Evolutionary conservation across 805 yeast species (phyloP), one percentile per base, ranked within the genome.

Genomic region (Suhomyces xylopsoci): DNA sequence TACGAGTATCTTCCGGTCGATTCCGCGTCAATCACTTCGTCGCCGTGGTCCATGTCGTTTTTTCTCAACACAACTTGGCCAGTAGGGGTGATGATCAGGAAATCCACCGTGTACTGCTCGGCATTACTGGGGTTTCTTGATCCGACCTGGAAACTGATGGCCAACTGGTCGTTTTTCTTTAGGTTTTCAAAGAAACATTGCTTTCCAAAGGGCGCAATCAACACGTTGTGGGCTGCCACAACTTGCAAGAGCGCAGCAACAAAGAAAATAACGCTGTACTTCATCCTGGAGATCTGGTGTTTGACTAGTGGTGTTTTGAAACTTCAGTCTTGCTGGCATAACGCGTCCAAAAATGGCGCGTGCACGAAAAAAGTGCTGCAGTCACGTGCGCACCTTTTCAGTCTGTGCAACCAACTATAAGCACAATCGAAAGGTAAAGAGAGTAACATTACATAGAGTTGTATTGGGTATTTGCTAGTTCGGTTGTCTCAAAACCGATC

Each of bases 141-240:
- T 58, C 97, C 97, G 49, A 89, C 96, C 74, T 93, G 99, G 81
- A 87, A 93, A 47, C 90, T 80, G 56, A 93, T 85, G 17, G 96
- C 87, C 60, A 93, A 76, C 69, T 88, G 90, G 71, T 93, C 99
- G 60, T 89, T 88, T 62, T 79, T 79, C 67, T 85, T 88, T 74
- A 94, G 78, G 53, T 79, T 79, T 67, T 94, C 98, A 63, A 80
- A 90, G 72, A 90, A 93, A 73, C 99, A 93, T 64, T 87, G 87
- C 66, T 86, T 87, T 25, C 96, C 94, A 62, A 85, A 78, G 15
- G 97, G 84, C 12, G 94, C 90, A 52, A 92, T 74, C 57, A 89
- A 76, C 34, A 90, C 93, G 62, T 89, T 90, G 69, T 90, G 97
- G 0, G 96, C 96, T 2, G 51, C 50, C 28, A 49, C 48, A 9